Evolutionary conservation across 1,139 yeast genomes (phyloP), one percentile per base, ranked within the genome.

Genomic region (Saccharomyces uvarum): DNA sequence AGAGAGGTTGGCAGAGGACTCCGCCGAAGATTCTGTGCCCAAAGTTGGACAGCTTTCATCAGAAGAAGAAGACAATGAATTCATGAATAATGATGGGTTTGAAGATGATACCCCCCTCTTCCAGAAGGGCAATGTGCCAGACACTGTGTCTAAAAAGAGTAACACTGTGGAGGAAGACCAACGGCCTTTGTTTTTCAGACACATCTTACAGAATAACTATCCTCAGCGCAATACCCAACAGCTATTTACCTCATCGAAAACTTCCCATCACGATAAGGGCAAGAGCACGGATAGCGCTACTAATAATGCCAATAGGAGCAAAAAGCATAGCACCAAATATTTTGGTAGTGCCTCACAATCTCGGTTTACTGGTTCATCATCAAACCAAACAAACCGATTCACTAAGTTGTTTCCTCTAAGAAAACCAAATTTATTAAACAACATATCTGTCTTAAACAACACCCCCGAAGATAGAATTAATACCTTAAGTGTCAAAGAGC

Each of bases 401-500:
- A 38, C 26, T 2, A 38, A 38, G 2, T 38, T 38, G 24, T 54
- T 54, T 24, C 56, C 59, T 2, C 48, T 62, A 44, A 61, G 56
- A 33, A 59, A 60, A 53, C 63, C 70, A 51, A 59, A 69, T 59
- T 55, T 66, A 11, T 51, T 64, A 24, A 59, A 60, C 11, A 65
- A 66, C 49, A 59, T 66, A n/a, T 53, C 66, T 52, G 58, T 65
- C 50, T 53, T 64, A 56, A 59, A 65, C 61, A 62, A 64, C 57
- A 56, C 70, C 53, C 63, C 66, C 53, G 47, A 67, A 61, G 53
- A 67, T 63, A 48, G 67, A 48, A 53, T 66, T 5, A 58, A 60
- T 44, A 59, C 67, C 1, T 66, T 73, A 60, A 79, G 77, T 57
- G 82, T 96, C 0, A 81, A 79, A 61, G 97, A 91, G 67, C 73